Base-by-base conservation (phyloP, 2,329 filamentous ascomycete species). In the Fusarium sp. region DNA sequence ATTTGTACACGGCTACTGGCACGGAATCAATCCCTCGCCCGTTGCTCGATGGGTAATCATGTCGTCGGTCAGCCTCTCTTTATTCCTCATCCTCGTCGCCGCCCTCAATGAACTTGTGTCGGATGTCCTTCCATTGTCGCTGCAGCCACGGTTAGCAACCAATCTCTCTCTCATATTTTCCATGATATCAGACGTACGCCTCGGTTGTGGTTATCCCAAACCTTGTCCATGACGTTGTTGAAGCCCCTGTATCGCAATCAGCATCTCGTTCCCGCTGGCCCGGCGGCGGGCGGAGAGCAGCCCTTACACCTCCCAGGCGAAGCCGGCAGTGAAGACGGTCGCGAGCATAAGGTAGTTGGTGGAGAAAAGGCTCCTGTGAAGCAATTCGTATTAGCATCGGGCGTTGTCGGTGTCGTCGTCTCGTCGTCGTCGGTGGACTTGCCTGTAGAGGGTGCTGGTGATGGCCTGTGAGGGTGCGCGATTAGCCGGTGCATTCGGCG, bases 51-150 rank as follows among this genome's bases (percentile, higher is more conserved):
- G 10, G 47, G 25, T 52, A 73, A 65, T 66, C 60, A 68, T 56
- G 63, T 66, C 62, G 59, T 62, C 65, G 63, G 59, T 62, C 65
- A 63, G 38, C 56, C 66, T 57, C 61, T 68, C 64, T 52, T 52
- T 75, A 71, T 77, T 76, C 71, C 71, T 74, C 76, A 68, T 78
- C 80, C 78, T 86, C 84, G 76, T 93, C 92, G 66, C 87, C 90
- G 69, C 88, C 88, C 86, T 94, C 86, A 80, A 97, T 85, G 85
- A 98, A 99, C 86, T 90, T 92, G 85, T 92, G 87, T 87, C 97
- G 96, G 88, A 99, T 98, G 85, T 99, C 97, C 90, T 98, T 98
- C 97, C 97, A 98, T 97, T 98, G 96, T 82, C 96, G 95, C 96
- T 98, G 75, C 33, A 25, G 59, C 62, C 45, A 25, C 47, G 11